Evolutionary conservation across 768 basidiomycete genomes (phyloP).

Genomic region (Clathrus columnatus): DNA sequence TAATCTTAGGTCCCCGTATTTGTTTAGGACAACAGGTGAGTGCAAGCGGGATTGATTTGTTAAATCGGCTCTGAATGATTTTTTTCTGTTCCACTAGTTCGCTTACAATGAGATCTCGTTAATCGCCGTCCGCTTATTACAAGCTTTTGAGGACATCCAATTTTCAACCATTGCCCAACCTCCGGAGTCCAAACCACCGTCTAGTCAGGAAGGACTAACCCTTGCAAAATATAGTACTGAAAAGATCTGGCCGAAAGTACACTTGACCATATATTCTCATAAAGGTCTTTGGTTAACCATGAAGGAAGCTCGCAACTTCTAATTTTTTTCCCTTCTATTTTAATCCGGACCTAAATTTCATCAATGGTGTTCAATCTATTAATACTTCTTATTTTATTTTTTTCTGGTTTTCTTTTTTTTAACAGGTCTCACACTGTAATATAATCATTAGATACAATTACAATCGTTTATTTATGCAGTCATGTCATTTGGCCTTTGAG

Average conservation of each 20-base stretch:
- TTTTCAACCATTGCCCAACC: constrained; percentile 31
- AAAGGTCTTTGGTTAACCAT: constrained; percentile 19
- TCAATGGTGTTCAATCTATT: background rate
- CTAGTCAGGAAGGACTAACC: constrained; percentile 24
- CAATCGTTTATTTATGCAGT: background rate
- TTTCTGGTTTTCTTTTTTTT: background rate
- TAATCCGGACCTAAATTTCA: background rate
- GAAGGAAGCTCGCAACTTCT: background rate
- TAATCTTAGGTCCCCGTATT: constrained; percentile 38
- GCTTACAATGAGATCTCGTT: constrained; percentile 50
- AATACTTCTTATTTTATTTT: background rate
- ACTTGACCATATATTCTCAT: constrained; percentile 33
- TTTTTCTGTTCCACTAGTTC: constrained; percentile 26
- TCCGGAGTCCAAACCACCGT: constrained; percentile 22
- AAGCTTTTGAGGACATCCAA: constrained; percentile 35
- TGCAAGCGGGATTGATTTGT: background rate
- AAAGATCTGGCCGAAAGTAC: constrained; percentile 28
- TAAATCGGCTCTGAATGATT: background rate
- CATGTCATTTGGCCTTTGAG: constrained; percentile 1
- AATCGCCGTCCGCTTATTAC: constrained; percentile 44
- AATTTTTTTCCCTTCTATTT: background rate
- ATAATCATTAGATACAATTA: background rate
- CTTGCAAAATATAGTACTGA: constrained; percentile 30
- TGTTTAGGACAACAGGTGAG: constrained; percentile 45
- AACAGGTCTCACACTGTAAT: background rate